A percentile compares a stretch with the other conserved stretches of the same genome.
Evolutionary conservation across 208 protist species (phyloP).

Genomic region (Crithidia bombi): DNA sequence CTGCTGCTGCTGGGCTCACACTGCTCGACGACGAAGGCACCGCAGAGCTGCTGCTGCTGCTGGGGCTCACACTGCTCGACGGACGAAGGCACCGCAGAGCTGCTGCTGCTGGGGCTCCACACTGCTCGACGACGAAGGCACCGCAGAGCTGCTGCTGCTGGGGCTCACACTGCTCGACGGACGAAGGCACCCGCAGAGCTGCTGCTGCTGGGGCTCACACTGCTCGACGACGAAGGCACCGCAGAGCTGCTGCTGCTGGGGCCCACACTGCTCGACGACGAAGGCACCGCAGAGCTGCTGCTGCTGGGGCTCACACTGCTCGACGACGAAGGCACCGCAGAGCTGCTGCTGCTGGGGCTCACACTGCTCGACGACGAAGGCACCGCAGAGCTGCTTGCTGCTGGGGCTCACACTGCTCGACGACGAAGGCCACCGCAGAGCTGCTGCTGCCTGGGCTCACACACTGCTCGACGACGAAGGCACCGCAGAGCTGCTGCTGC

Average conservation of each 20-base stretch:
- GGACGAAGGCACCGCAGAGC: neutral
- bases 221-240: neutral
- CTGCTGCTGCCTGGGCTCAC: too few species aligned
- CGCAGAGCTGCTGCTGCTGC: neutral
- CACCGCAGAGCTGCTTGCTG: neutral
- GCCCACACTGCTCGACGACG: neutral
- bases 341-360: constrained; percentile 6
- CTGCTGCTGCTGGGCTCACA: neutral
- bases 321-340: too few species aligned
- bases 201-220: neutral
- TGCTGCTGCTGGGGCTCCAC: constrained; percentile 2
- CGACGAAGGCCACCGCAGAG: too few species aligned
- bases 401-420: too few species aligned
- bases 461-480: too few species aligned
- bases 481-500: too few species aligned
- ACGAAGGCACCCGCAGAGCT: neutral
- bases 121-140: too few species aligned
- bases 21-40: too few species aligned
- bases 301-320: neutral
- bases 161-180: neutral
- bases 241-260: neutral
- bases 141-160: neutral
- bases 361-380: neutral
- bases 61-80: neutral
- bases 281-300: neutral